Evolutionary conservation across 495 filamentous ascomycete species (phyloP).

Genomic region (Hyaloscypha bicolor): DNA sequence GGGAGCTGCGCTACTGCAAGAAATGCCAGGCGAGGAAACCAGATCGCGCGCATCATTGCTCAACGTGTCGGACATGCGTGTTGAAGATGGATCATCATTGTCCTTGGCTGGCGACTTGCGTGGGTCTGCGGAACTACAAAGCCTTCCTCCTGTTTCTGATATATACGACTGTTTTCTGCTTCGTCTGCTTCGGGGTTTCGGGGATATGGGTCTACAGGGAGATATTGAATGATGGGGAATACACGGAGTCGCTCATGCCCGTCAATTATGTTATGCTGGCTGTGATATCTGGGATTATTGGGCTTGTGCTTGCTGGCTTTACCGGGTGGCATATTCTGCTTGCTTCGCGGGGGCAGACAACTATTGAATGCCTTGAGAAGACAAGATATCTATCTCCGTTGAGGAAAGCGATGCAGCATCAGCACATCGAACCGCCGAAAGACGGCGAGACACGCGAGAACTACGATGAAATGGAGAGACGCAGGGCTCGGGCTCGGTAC

Average conservation of each 20-base stretch:
- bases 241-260: conserved; percentile 72
- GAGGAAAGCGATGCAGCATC: conserved; percentile 65
- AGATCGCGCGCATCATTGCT: conserved; percentile 96
- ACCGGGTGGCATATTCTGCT: conserved; percentile 91
- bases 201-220: conserved; percentile 80
- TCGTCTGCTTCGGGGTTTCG: conserved; percentile 73
- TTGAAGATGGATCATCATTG: conserved; percentile 99
- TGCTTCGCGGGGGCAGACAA: conserved; percentile 77
- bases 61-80: conserved; percentile 87
- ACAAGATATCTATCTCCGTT: conserved; percentile 87
- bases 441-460: conserved; percentile 55
- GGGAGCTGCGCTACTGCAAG: conserved; percentile 88
- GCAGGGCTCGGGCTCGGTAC: conserved; percentile 72
- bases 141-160: conserved; percentile 91
- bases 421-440: conserved; percentile 67
- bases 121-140: conserved; percentile 94
- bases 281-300: conserved; percentile 87
- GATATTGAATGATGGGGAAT: conserved; percentile 64
- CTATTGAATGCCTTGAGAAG: conserved; percentile 93
- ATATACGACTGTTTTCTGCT: conserved; percentile 86
- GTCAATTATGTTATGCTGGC: conserved; percentile 88
- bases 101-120: conserved; percentile 95
- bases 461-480: conserved; percentile 72
- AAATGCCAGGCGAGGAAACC: conserved; percentile 94
- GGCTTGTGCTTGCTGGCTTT: conserved; percentile 84